These are phyloP conservation scores for Clarireedia hainanense DNA, from an alignment of 2,329 filamentous ascomycete genomes.

Conservation along the genomic window DNA sequence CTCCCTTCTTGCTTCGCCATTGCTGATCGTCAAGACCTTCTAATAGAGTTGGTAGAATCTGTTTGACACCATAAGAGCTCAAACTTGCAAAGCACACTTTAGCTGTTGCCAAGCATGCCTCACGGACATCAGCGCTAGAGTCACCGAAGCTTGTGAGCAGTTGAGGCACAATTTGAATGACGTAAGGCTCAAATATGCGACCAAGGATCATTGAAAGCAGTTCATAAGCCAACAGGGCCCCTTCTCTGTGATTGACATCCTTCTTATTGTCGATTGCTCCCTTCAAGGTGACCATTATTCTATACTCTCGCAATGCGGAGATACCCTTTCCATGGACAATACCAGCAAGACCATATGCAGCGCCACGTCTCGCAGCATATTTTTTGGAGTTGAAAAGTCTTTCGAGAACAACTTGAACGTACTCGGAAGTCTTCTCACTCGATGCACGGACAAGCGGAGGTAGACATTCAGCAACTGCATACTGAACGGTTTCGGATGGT, in stretches of 20 bases:
- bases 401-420: constrained; percentile 73
- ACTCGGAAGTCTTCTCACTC: constrained; percentile 67
- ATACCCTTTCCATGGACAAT: constrained; percentile 86
- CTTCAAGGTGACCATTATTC: constrained; percentile 74
- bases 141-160: constrained; percentile 86
- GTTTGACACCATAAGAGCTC: constrained; percentile 92
- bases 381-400: constrained; percentile 80
- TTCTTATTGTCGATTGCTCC: constrained; percentile 93
- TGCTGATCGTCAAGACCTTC: constrained; percentile 90
- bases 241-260: constrained; percentile 79
- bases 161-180: constrained; percentile 91
- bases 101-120: constrained; percentile 84
- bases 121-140: constrained; percentile 77
- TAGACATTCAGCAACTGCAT: constrained; percentile 88
- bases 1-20: constrained; percentile 98
- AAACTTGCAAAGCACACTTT: constrained; percentile 91
- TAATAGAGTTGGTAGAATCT: constrained; percentile 84
- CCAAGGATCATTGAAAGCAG: constrained; percentile 80
- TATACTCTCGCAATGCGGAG: constrained; percentile 70
- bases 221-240: constrained; percentile 83
- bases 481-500: constrained; percentile 93
- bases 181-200: constrained; percentile 88
- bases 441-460: constrained; percentile 83
- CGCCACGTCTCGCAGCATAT: constrained; percentile 86
- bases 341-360: constrained; percentile 89